Percentiles rank a stretch among this genome's conserved stretches.
phyloP scores from a whole-genome alignment of 2,329 filamentous ascomycete species.

The Trichoderma asperellum region DNA sequence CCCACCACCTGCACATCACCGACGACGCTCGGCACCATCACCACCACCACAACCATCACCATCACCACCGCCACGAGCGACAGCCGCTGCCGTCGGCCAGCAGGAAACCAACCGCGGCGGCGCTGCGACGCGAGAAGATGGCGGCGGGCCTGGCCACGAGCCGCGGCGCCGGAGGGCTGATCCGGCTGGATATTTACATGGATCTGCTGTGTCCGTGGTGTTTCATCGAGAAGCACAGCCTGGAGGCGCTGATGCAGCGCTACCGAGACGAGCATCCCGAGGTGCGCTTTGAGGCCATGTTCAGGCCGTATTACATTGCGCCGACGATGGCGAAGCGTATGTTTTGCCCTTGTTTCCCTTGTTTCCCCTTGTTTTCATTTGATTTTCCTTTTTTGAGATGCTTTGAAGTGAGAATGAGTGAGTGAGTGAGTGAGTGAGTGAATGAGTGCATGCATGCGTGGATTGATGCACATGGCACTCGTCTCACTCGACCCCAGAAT shows the following conservation, averaged over 20 bases:
- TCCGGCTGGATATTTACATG: constrained; percentile 50
- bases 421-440: neutral
- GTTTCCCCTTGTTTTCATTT: no score
- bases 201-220: constrained; percentile 59
- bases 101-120: constrained; percentile 1
- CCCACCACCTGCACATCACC: neutral
- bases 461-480: neutral
- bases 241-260: constrained; percentile 50
- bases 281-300: constrained; percentile 51
- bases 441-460: neutral
- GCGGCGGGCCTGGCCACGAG: neutral
- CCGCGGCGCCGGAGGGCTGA: neutral
- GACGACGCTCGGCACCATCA: neutral
- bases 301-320: constrained; percentile 53
- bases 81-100: constrained; percentile 13
- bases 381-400: neutral
- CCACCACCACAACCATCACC: neutral
- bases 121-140: constrained; percentile 11
- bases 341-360: constrained; percentile 5
- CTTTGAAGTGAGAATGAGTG: neutral
- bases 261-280: constrained; percentile 48
- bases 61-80: neutral
- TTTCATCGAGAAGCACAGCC: constrained; percentile 53
- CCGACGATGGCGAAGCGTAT: constrained; percentile 39
- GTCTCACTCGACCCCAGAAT: neutral